Conservation (phyloP, 306 rosid genomes). For the Vicia villosa region DNA sequence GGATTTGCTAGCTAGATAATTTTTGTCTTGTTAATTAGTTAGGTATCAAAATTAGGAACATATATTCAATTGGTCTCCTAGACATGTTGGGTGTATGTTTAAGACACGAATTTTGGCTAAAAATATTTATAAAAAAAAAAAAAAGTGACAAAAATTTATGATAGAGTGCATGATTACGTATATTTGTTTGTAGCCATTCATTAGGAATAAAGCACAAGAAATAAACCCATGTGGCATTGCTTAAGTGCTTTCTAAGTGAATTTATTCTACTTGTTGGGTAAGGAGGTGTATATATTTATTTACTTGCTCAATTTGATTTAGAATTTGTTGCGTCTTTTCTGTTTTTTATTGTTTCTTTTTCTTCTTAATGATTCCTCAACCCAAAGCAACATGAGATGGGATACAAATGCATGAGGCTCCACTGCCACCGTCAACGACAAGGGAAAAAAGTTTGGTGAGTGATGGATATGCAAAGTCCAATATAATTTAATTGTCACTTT, state of each 20-base stretch:
- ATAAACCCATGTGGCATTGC: conserved; percentile 33
- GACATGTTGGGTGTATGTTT: conserved; percentile 34
- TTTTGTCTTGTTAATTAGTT: conserved; percentile 10
- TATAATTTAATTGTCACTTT: neutral
- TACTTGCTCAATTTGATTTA: neutral
- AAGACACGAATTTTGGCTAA: conserved; percentile 24
- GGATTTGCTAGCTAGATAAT: conserved; percentile 31
- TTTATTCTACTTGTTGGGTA: conserved; percentile 37
- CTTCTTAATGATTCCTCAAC: neutral
- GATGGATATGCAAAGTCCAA: neutral
- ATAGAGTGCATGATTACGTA: conserved; percentile 4
- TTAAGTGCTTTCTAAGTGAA: conserved; percentile 21
- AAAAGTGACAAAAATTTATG: neutral
- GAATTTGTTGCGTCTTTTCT: neutral
- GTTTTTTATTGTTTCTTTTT: neutral
- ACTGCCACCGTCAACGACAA: neutral
- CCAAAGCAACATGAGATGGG: neutral
- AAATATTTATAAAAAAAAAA: neutral
- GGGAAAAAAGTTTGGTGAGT: neutral
- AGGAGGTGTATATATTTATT: neutral
- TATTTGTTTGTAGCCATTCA: conserved; percentile 11
- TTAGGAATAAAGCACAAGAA: conserved; percentile 31
- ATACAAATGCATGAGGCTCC: neutral
- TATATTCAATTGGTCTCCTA: conserved; percentile 37
- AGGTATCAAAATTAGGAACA: conserved; percentile 28